Conservation (phyloP, 257 asterid genomes). For the Solanum arcanum region DNA sequence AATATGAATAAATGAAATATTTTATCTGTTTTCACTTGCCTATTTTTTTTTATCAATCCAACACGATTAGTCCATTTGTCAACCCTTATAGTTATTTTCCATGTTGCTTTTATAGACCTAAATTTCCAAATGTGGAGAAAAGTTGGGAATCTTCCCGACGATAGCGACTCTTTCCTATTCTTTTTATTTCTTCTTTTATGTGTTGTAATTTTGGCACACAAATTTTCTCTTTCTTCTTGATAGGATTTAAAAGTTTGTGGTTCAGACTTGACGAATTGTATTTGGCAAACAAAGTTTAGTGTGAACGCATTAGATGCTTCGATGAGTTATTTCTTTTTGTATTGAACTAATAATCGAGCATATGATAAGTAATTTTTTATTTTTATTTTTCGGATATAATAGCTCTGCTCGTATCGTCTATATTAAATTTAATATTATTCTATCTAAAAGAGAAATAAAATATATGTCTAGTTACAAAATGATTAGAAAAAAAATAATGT, state of each 20-base stretch:
- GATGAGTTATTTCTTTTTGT: too few species aligned
- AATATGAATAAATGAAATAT: too few species aligned
- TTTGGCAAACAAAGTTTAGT: not conserved
- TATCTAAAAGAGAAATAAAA: too few species aligned
- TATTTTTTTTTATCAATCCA: too few species aligned
- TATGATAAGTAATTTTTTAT: too few species aligned
- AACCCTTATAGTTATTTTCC: not conserved
- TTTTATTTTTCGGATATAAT: too few species aligned
- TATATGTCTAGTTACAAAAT: too few species aligned
- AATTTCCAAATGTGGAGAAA: not conserved
- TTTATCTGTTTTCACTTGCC: too few species aligned
- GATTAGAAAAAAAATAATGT: too few species aligned
- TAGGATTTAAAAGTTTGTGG: not conserved
- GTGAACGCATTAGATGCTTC: not conserved
- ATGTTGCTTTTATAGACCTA: not conserved
- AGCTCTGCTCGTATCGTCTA: not conserved
- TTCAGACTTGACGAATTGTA: not conserved
- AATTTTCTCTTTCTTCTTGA: not conserved
- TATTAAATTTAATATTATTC: too few species aligned
- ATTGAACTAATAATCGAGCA: too few species aligned
- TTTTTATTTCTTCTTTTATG: not conserved
- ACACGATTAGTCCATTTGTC: not conserved
- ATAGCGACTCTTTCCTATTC: not conserved
- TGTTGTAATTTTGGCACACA: not conserved
- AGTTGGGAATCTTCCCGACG: not conserved